These are phyloP conservation scores for Alternaria arborescens DNA, from an alignment of 2,329 filamentous ascomycete species.

Conservation along the genomic window DNA sequence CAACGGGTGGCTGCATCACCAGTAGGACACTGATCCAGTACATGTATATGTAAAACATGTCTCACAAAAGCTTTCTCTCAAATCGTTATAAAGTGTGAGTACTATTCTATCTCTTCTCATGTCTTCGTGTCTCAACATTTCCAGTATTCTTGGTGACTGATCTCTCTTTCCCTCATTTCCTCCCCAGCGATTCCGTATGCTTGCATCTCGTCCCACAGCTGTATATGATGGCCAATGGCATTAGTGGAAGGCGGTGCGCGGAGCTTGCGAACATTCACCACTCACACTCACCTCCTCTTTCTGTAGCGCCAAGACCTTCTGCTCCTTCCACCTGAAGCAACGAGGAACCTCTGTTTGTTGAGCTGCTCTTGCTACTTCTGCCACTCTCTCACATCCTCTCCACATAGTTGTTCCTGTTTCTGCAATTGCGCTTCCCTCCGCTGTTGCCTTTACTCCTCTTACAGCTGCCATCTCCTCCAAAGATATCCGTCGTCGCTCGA, in stretches of 20 bases:
- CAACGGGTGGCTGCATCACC: constrained; percentile 29
- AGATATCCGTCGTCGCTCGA: constrained; percentile 11
- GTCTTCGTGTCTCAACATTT: neutral
- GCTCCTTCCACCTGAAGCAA: constrained; percentile 16
- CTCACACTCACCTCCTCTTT: constrained; percentile 20
- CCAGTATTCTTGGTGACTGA: neutral
- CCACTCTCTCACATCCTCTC: neutral
- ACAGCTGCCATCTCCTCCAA: constrained; percentile 9
- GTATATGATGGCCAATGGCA: neutral
- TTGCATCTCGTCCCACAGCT: neutral
- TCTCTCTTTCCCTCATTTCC: neutral
- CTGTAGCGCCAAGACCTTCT: constrained; percentile 3
- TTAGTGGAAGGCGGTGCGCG: neutral
- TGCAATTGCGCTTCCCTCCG: constrained; percentile 2
- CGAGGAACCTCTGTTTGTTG: constrained; percentile 4
- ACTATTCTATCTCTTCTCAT: neutral
- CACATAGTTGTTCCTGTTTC: neutral
- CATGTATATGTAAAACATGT: constrained; percentile 21
- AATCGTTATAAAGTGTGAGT: neutral
- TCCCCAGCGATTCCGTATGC: neutral
- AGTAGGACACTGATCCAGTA: constrained; percentile 1
- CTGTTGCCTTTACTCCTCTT: neutral
- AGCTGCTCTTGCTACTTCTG: neutral
- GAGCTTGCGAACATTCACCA: neutral
- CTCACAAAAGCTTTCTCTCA: neutral